Evolutionary conservation across 2,329 filamentous ascomycete genomes (phyloP), one percentile per base, ranked within the genome.

Genomic region (Colletotrichum sp.): DNA sequence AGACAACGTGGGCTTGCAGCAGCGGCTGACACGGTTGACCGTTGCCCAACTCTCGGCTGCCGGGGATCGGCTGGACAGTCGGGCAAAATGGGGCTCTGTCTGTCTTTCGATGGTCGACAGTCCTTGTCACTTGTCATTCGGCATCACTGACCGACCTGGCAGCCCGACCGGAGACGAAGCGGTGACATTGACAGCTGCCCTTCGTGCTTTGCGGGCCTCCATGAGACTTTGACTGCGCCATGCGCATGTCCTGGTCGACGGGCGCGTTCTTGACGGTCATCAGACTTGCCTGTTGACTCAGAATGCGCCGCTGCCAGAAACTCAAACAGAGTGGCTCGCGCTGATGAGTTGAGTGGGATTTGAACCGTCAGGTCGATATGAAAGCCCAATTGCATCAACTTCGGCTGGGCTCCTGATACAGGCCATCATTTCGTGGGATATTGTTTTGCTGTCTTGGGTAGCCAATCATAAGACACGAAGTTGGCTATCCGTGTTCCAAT

Each of bases 381-480:
- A 72, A 60, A 57, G 18, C 55, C 24, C 39, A 52, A 68, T 44
- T 24, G 26, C 60, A 36, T 57, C 30, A 26, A 36, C 34, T 28
- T 49, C 64, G 55, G 32, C 70, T 28, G 26, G 57, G 44, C 24
- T 73, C 69, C 70, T 76, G 69, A 64, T 73, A 64, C 73, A 73
- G 55, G 57, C 36, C 70, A 49, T 73, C 73, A 76, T 76, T 76
- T 76, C 73, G 57, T 69, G 63, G 39, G 73, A 76, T 73, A 72
- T 76, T 76, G 64, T 76, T 73, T 64, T 57, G 70, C 34, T 59
- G 36, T 30, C 32, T 21, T 18, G 30, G 21, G 44, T 30, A 18
- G 39, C 73, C 70, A 76, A 76, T 73, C 44, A 76, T 24, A 28
- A 13, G 55, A 52, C 57, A 64, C 21, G 12, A 72, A 36, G 16